A percentile compares a stretch with the other conserved stretches of the same genome.
Evolutionary conservation across 2,329 filamentous ascomycete species (phyloP).

Genomic region (Fusarium sp.): DNA sequence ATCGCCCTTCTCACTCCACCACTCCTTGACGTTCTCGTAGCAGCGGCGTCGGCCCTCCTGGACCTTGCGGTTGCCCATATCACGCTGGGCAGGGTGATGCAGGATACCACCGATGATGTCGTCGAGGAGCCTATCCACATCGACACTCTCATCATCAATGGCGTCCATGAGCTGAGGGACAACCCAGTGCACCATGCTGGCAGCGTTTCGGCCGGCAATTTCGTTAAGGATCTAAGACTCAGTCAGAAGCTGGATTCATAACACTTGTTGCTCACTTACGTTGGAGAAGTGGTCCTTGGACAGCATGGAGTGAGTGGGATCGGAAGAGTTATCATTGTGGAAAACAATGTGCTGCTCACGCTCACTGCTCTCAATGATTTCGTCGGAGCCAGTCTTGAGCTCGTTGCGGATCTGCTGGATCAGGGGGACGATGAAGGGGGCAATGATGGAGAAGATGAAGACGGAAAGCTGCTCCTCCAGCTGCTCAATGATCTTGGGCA

Average conservation of each 20-base stretch:
- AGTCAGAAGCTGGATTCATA: not conserved
- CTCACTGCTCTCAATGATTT: conserved; percentile 87
- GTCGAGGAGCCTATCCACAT: conserved; percentile 77
- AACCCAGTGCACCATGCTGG: conserved; percentile 83
- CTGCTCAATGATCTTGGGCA: conserved; percentile 88
- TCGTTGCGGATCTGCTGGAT: conserved; percentile 89
- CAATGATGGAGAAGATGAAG: conserved; percentile 92
- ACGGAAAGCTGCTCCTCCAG: conserved; percentile 87
- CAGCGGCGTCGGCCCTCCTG: conserved; percentile 79
- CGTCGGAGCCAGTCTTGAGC: conserved; percentile 84
- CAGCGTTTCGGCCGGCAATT: conserved; percentile 84
- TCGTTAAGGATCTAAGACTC: conserved; percentile 78
- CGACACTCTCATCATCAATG: conserved; percentile 82
- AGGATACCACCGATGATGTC: conserved; percentile 86
- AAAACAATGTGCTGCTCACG: conserved; percentile 91
- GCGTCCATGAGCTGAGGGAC: conserved; percentile 90
- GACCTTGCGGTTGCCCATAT: conserved; percentile 76
- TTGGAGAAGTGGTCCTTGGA: conserved; percentile 97
- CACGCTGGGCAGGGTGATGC: conserved; percentile 86
- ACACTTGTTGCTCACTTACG: conserved; percentile 53
- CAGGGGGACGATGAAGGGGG: conserved; percentile 87
- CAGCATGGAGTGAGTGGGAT: conserved; percentile 95
- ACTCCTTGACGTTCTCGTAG: conserved; percentile 83
- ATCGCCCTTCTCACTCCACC: conserved; percentile 80
- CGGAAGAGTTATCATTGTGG: conserved; percentile 77